Base-by-base conservation (phyloP, 345 rosid genomes). In the Eucalyptus tenuipes region DNA sequence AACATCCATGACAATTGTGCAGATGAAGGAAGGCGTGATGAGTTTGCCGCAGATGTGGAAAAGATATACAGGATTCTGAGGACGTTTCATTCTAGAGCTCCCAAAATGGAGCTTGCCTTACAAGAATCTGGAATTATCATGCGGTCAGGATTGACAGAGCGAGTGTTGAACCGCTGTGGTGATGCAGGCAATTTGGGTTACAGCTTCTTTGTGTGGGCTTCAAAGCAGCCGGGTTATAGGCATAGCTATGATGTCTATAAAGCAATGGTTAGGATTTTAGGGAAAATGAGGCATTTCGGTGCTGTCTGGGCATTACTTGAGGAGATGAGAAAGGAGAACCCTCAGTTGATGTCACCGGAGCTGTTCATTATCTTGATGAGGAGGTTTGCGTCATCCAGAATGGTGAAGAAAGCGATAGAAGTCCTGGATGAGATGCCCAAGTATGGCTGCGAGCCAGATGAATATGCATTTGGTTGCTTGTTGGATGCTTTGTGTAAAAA, bases 341-440 rank as follows among this genome's bases (percentile, higher is more conserved):
- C 98, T 13, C 91, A 92, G 82, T 92, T 98, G 92, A 94, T 98
- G 61, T 92, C 97, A 12, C 90, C 95, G 10, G 99, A 98, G 42
- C 85, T 98, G 87, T 97, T 97, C 89, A 92, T 95, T 17, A 93
- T 96, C 88, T 84, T 98, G 89, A 94, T 97, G 87, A 91, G 96
- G 92, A 92, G 99, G 86, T 97, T 97, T 88, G 94, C 96, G 29
- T 94, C 96, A 37, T 91, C 94, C 25, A 93, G 93, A 86, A 94
- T 98, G 93, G 99, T 97, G 59, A 92, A 93, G 91, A 98, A 97
- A 89, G 99, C 99, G 1, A 89, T 96, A 82, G 95, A 96, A 90
- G 98, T 97, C 91, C 92, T 97, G 66, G 99, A 98, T 91, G 97
- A 96, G 93, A 96, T 95, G 99, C 97, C 97, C 6, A 96, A 93